A percentile compares a stretch with the other conserved stretches of the same genome.
Conservation (phyloP, 2,329 filamentous ascomycete genomes). For the Fusarium xylarioides region DNA sequence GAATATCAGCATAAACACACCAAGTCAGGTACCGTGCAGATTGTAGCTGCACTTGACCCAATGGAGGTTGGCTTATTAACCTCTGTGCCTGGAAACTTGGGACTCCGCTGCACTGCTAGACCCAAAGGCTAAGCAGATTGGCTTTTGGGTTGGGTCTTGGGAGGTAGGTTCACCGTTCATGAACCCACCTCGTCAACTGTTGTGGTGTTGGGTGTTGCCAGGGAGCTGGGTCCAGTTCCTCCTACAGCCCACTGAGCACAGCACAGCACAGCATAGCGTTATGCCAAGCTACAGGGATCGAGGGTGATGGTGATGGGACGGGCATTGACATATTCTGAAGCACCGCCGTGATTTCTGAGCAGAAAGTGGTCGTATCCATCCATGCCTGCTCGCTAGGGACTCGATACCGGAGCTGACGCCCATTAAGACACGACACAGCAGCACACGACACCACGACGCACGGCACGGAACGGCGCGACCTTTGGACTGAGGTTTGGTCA, state of each 20-base stretch:
- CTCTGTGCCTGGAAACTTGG: conserved; percentile 30
- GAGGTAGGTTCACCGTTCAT: conserved; percentile 19
- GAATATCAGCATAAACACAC: conserved; percentile 16
- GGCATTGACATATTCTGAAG: conserved; percentile 39
- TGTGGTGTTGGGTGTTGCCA: conserved; percentile 5
- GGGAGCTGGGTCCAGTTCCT: background rate
- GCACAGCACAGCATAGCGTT: background rate
- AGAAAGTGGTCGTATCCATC: conserved; percentile 18
- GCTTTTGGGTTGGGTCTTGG: conserved; percentile 1
- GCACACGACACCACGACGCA: conserved; percentile 6
- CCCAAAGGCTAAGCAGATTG: conserved; percentile 17
- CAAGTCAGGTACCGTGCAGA: conserved; percentile 19
- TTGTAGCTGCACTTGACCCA: conserved; percentile 12
- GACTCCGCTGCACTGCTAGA: conserved; percentile 20
- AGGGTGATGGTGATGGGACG: conserved; percentile 32
- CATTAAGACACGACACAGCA: background rate
- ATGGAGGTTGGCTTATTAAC: conserved; percentile 9
- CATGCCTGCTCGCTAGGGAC: conserved; percentile 6
- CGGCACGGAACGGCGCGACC: conserved; percentile 10
- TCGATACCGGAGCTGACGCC: background rate
- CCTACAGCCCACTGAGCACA: background rate
- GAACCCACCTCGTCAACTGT: conserved; percentile 16
- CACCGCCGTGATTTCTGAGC: conserved; percentile 29
- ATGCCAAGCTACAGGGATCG: conserved; percentile 32
- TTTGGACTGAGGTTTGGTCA: conserved; percentile 10